Conservation (phyloP, 2,329 filamentous ascomycete genomes). For the Neocucurbitaria cava region DNA sequence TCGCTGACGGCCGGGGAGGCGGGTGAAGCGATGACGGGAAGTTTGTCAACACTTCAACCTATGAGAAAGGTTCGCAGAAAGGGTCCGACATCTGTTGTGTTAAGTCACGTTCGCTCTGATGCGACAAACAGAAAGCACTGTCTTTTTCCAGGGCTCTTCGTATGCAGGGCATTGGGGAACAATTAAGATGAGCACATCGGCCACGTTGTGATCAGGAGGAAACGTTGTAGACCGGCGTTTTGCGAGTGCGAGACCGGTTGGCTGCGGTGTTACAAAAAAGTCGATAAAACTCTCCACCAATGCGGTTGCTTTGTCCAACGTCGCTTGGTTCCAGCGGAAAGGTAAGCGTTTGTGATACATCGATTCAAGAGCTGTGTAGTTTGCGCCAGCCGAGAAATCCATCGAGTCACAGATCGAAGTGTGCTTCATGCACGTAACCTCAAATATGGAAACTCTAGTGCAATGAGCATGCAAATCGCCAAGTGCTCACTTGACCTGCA, state of each 20-base stretch:
- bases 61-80: constrained; percentile 4
- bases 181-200: constrained; percentile 5
- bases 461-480: neutral
- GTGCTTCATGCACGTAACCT: constrained; percentile 2
- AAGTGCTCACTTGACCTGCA: neutral
- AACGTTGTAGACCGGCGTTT: constrained; percentile 8
- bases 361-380: neutral
- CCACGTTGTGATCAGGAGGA: constrained; percentile 5
- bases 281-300: constrained; percentile 4
- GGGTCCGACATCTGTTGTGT: constrained; percentile 9
- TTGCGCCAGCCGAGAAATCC: neutral
- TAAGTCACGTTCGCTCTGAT: neutral
- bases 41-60: constrained; percentile 1
- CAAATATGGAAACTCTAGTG: neutral
- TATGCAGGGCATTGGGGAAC: constrained; percentile 8
- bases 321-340: neutral
- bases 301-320: neutral
- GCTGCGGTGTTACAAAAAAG: constrained; percentile 5
- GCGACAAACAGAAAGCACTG: neutral
- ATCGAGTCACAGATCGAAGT: neutral
- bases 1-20: constrained; percentile 3
- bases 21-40: constrained; percentile 6
- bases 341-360: neutral
- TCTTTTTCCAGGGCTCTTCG: neutral
- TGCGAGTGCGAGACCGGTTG: neutral